Evolutionary conservation across 2,329 filamentous ascomycete species (phyloP).

Genomic region (Pseudocercospora fuligena): DNA sequence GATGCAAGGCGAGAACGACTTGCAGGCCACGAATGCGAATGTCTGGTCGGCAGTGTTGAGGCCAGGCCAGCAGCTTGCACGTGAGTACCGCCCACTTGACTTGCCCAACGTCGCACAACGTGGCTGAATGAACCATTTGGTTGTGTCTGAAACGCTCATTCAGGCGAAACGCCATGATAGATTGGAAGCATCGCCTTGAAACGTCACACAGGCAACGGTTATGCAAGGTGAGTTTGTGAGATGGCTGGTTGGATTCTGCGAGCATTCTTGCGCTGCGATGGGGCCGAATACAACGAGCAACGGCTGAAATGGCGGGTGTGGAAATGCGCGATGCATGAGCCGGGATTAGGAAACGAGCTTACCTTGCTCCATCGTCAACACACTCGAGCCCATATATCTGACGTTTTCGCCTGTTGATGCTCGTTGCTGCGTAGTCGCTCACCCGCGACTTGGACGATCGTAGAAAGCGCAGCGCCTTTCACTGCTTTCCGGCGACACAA

Average conservation of each 20-base stretch:
- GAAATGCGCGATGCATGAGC: slow-evolving; percentile 32
- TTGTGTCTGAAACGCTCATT: slow-evolving; percentile 12
- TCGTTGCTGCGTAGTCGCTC: not conserved
- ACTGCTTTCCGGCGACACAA: not conserved
- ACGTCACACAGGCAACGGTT: slow-evolving; percentile 25
- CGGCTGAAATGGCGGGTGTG: slow-evolving; percentile 17
- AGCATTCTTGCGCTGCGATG: not conserved
- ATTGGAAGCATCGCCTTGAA: slow-evolving; percentile 11
- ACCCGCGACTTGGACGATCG: not conserved
- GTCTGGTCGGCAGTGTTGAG: slow-evolving; percentile 1
- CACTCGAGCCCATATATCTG: slow-evolving; percentile 31
- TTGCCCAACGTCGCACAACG: slow-evolving; percentile 36
- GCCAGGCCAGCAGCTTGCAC: slow-evolving; percentile 20
- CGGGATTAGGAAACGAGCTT: slow-evolving; percentile 32
- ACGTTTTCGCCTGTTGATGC: slow-evolving; percentile 8
- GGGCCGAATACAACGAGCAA: not conserved
- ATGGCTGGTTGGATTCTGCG: slow-evolving; percentile 16
- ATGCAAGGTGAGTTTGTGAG: slow-evolving; percentile 21
- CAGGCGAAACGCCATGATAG: slow-evolving; percentile 15
- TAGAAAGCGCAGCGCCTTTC: not conserved
- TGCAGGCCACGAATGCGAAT: slow-evolving; percentile 2
- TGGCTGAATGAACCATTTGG: slow-evolving; percentile 15
- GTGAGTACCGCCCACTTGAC: slow-evolving; percentile 22
- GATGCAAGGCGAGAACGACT: slow-evolving; percentile 26
- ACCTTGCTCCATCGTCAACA: slow-evolving; percentile 41